Evolutionary conservation across 1,139 yeast genomes (phyloP).

Genomic region (Hemisphaericaspora lyxosophila): DNA sequence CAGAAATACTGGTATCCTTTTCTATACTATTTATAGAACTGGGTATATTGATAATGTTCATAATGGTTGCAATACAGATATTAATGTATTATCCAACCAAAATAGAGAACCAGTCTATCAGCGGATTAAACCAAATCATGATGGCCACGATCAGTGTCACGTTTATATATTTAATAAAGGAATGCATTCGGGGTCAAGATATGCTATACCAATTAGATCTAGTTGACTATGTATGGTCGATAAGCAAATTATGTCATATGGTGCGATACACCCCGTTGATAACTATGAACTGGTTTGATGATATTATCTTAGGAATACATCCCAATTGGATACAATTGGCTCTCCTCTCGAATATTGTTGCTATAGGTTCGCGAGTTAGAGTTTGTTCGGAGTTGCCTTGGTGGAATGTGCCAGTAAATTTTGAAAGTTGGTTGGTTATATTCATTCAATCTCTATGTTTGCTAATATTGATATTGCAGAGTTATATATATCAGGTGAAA

Average conservation of each 20-base stretch:
- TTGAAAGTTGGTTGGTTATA: constrained; percentile 21
- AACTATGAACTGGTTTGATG: constrained; percentile 27
- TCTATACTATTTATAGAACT: constrained; percentile 17
- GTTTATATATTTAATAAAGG: constrained; percentile 9
- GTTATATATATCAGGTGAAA: background rate
- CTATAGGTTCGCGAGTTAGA: background rate
- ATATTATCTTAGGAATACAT: constrained; percentile 18
- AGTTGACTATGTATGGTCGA: constrained; percentile 30
- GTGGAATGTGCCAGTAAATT: constrained; percentile 28
- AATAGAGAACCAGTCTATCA: constrained; percentile 25
- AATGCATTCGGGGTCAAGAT: constrained; percentile 8
- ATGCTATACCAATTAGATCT: constrained; percentile 23
- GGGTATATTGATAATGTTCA: constrained; percentile 2
- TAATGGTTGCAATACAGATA: constrained; percentile 15
- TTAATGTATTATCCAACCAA: constrained; percentile 19
- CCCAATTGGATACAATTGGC: constrained; percentile 10
- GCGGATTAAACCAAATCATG: constrained; percentile 15
- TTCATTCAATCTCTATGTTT: constrained; percentile 8
- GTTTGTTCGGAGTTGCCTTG: constrained; percentile 14
- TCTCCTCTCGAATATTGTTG: background rate
- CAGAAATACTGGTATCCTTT: constrained; percentile 13
- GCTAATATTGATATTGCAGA: constrained; percentile 5
- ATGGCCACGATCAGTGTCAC: constrained; percentile 11
- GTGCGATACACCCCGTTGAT: constrained; percentile 29
- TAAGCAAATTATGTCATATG: constrained; percentile 16